Conservation (phyloP, 495 filamentous ascomycete genomes). For the Penicillium arizonense region DNA sequence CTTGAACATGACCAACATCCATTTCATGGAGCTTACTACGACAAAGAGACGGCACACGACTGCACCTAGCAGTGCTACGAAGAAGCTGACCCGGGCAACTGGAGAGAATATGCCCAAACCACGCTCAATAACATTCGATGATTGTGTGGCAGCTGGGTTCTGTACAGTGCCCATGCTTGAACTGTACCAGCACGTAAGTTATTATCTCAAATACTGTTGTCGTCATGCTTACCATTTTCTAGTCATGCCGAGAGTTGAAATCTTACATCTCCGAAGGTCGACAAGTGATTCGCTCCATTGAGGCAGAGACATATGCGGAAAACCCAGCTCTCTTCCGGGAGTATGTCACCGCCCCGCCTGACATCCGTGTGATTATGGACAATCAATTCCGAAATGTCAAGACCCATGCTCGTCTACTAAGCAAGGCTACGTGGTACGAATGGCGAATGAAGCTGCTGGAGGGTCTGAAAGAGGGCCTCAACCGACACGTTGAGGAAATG, state of each 20-base stretch:
- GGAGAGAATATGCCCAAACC: slow-evolving; percentile 44
- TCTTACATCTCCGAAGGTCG: slow-evolving; percentile 91
- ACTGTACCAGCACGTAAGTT: slow-evolving; percentile 84
- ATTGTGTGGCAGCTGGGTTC: slow-evolving; percentile 81
- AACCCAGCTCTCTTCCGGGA: slow-evolving; percentile 90
- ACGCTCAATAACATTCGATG: slow-evolving; percentile 56
- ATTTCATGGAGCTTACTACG: slow-evolving; percentile 93
- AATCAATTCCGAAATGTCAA: slow-evolving; percentile 96
- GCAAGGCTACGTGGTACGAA: slow-evolving; percentile 95
- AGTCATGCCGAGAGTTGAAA: slow-evolving; percentile 92
- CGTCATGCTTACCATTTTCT: slow-evolving; percentile 30
- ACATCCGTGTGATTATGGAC: slow-evolving; percentile 83
- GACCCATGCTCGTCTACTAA: slow-evolving; percentile 81
- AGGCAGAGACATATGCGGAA: slow-evolving; percentile 78
- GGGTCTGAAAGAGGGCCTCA: slow-evolving; percentile 74
- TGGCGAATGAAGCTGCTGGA: slow-evolving; percentile 93
- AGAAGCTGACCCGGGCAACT: slow-evolving; percentile 34
- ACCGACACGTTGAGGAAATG: slow-evolving; percentile 74
- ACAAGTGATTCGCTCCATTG: slow-evolving; percentile 82
- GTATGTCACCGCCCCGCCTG: slow-evolving; percentile 83
- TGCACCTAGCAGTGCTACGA: slow-evolving; percentile 53
- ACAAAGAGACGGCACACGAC: slow-evolving; percentile 89
- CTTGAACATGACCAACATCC: slow-evolving; percentile 89
- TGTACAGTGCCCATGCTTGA: slow-evolving; percentile 92
- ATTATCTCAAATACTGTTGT: not conserved